Conservation (phyloP, 495 filamentous ascomycete species). For the Astrothelium subdiscretum region DNA sequence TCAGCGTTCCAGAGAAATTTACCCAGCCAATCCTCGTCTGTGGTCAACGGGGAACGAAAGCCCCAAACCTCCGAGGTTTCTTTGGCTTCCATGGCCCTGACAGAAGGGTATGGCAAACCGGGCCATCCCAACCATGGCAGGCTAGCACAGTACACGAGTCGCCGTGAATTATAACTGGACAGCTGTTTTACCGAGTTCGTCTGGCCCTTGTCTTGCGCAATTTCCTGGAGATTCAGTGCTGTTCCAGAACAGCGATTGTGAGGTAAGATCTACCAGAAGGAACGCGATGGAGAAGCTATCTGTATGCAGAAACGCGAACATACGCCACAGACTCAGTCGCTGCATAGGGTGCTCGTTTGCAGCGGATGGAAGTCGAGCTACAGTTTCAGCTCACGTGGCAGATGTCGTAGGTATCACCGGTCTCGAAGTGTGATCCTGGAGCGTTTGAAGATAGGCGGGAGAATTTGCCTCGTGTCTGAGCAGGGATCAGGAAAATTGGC, state of each 20-base stretch:
- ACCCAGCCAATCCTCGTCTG: no score
- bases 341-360: background rate
- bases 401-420: no score
- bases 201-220: no score
- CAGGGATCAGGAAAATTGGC: background rate
- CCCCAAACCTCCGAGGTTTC: conserved; percentile 1
- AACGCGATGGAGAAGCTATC: background rate
- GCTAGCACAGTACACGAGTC: no score
- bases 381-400: background rate
- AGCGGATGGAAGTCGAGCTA: background rate
- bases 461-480: background rate
- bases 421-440: no score
- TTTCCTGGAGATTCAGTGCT: no score
- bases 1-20: no score
- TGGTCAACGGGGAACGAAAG: no score
- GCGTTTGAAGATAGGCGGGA: background rate
- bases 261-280: no score
- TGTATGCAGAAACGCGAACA: background rate
- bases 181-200: no score
- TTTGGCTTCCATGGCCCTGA: background rate
- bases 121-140: background rate
- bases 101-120: background rate
- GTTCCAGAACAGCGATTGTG: no score
- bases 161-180: no score
- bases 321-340: background rate